Conservation (phyloP, 1,284 basidiomycete genomes). For the Puccinia novopanici region DNA sequence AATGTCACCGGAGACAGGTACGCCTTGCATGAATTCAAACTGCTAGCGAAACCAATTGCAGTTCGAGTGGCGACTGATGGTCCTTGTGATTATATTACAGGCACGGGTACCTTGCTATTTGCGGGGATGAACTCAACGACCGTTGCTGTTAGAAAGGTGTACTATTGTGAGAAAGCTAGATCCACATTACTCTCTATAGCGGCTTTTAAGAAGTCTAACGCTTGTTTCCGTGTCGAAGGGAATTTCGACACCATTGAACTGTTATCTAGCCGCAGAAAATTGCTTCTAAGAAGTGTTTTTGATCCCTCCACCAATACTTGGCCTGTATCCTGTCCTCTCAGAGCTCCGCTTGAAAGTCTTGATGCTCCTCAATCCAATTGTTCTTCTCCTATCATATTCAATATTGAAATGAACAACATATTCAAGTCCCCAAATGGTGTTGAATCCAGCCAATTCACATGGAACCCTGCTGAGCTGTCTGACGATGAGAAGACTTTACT, state of each 20-base stretch:
- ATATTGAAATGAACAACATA: too few species aligned
- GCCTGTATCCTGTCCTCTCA: neutral
- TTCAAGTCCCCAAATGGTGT: too few species aligned
- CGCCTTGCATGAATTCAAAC: neutral
- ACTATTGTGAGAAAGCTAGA: too few species aligned
- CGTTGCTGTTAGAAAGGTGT: too few species aligned
- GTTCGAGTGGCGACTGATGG: too few species aligned
- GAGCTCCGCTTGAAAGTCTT: too few species aligned
- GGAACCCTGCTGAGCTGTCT: neutral
- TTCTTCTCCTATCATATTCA: too few species aligned
- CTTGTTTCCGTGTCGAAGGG: neutral
- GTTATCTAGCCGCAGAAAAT: neutral
- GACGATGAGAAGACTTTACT: neutral
- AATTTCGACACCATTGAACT: neutral
- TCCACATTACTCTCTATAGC: neutral
- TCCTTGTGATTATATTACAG: too few species aligned
- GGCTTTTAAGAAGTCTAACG: neutral
- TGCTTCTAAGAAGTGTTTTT: neutral
- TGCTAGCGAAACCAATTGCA: neutral
- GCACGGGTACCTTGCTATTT: too few species aligned
- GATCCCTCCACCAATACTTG: neutral
- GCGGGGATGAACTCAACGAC: too few species aligned
- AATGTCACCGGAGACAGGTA: slow-evolving; percentile 3
- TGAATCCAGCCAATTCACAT: too few species aligned
- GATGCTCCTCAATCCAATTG: too few species aligned